phyloP scores from a whole-genome alignment of 2,329 filamentous ascomycete genomes.

The Colletotrichum cordylinicola region DNA sequence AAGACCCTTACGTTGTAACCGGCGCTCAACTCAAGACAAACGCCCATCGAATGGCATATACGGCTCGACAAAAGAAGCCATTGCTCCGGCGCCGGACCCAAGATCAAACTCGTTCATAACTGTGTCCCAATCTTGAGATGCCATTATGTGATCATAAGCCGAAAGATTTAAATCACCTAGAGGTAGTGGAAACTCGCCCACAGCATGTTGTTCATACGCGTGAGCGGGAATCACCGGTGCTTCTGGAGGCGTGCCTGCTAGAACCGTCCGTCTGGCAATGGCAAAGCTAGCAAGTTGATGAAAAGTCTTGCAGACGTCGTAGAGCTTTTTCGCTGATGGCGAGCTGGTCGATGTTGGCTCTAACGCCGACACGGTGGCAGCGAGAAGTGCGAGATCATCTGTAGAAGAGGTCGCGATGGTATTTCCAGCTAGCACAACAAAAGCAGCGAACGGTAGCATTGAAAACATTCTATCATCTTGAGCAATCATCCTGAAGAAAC shows the following conservation, averaged over 20 bases:
- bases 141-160: not conserved
- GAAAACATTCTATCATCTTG: not conserved
- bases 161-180: not conserved
- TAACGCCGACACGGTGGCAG: not conserved
- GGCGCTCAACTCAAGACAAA: not conserved
- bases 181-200: not conserved
- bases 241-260: not conserved
- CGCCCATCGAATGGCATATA: not conserved
- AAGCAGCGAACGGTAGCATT: not conserved
- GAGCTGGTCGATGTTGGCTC: not conserved
- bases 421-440: not conserved
- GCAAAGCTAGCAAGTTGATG: not conserved
- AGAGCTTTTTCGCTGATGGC: not conserved
- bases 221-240: not conserved
- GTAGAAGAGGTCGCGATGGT: not conserved
- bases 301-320: not conserved
- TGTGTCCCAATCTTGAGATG: not conserved
- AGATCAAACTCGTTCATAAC: not conserved
- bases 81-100: not conserved
- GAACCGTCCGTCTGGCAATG: not conserved
- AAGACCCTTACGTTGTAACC: not conserved
- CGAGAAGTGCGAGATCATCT: not conserved
- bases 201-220: not conserved
- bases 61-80: not conserved
- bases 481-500: not conserved